phyloP scores from a whole-genome alignment of 805 yeast genomes.

The Suhomyces faveliae region DNA sequence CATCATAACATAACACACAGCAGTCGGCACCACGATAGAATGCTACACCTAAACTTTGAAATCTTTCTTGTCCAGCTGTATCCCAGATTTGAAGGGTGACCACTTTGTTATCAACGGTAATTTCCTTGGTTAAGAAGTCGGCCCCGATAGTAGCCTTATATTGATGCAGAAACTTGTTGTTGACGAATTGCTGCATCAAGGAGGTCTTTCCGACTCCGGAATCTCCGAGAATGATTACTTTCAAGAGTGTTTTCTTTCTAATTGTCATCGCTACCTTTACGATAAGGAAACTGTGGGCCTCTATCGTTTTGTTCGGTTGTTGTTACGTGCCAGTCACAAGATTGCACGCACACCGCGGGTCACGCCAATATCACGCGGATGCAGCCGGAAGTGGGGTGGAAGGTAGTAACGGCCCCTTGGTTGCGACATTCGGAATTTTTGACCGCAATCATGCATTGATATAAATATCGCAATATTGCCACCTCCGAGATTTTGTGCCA shows the following conservation, averaged over 20 bases:
- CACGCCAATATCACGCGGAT: background rate
- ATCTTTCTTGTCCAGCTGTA: conserved; percentile 98
- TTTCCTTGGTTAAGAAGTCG: conserved; percentile 90
- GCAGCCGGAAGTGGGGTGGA: background rate
- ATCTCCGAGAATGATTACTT: conserved; percentile 92
- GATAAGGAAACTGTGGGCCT: background rate
- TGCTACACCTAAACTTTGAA: conserved; percentile 95
- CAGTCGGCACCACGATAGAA: conserved; percentile 98
- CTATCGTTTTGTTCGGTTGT: background rate
- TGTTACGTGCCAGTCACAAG: conserved; percentile 1
- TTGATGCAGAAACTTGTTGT: conserved; percentile 90
- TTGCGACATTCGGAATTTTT: background rate
- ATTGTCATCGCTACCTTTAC: conserved; percentile 41
- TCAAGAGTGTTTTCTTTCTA: conserved; percentile 72
- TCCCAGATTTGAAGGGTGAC: conserved; percentile 93
- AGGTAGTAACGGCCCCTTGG: background rate
- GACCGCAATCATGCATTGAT: background rate
- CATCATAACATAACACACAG: conserved; percentile 94
- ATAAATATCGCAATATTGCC: conserved; percentile 1
- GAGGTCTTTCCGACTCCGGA: conserved; percentile 98
- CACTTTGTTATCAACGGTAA: conserved; percentile 76
- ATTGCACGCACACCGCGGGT: background rate
- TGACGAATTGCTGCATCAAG: conserved; percentile 94
- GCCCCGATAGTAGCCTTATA: conserved; percentile 98
- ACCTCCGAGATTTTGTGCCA: background rate